Evolutionary conservation across 495 filamentous ascomycete genomes (phyloP).

Genomic region (Hypoxylon lienhwacheense): DNA sequence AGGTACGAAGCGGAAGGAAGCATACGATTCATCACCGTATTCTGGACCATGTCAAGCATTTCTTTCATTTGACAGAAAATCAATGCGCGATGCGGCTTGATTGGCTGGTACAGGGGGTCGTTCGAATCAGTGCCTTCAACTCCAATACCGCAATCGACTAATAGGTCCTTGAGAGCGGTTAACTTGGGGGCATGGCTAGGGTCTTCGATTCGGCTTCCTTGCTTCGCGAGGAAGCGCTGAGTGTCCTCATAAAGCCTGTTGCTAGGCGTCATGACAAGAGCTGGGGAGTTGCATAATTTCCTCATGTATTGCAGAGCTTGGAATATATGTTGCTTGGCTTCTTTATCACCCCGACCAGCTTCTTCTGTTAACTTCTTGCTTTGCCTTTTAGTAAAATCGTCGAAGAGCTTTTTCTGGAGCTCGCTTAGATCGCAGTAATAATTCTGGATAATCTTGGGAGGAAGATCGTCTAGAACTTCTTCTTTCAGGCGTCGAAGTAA

Average conservation of each 20-base stretch:
- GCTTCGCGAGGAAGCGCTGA: constrained; percentile 68
- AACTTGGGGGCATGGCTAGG: constrained; percentile 90
- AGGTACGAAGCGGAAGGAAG: constrained; percentile 87
- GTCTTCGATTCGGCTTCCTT: constrained; percentile 78
- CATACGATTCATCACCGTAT: constrained; percentile 80
- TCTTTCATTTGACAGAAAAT: constrained; percentile 99
- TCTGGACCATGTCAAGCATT: constrained; percentile 98
- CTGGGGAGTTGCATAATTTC: constrained; percentile 96
- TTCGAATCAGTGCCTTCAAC: constrained; percentile 68
- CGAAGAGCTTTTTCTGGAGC: constrained; percentile 90
- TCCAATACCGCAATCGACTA: constrained; percentile 95
- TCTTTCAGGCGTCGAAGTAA: constrained; percentile 95
- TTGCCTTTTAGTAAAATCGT: constrained; percentile 93
- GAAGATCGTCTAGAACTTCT: constrained; percentile 93
- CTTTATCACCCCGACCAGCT: constrained; percentile 76
- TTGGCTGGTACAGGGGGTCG: constrained; percentile 64
- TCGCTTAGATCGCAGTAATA: constrained; percentile 99
- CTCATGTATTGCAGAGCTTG: constrained; percentile 99
- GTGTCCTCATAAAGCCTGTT: constrained; percentile 90
- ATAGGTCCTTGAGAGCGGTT: constrained; percentile 79
- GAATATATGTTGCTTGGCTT: constrained; percentile 98
- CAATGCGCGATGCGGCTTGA: constrained; percentile 91
- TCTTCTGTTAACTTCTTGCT: constrained; percentile 78
- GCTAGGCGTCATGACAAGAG: constrained; percentile 88
- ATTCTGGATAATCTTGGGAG: constrained; percentile 98